A percentile compares a stretch with the other conserved stretches of the same genome.
These are phyloP conservation scores for Chrysoporthe deuterocubensis DNA, from an alignment of 2,329 filamentous ascomycete species.

Conservation along the genomic window DNA sequence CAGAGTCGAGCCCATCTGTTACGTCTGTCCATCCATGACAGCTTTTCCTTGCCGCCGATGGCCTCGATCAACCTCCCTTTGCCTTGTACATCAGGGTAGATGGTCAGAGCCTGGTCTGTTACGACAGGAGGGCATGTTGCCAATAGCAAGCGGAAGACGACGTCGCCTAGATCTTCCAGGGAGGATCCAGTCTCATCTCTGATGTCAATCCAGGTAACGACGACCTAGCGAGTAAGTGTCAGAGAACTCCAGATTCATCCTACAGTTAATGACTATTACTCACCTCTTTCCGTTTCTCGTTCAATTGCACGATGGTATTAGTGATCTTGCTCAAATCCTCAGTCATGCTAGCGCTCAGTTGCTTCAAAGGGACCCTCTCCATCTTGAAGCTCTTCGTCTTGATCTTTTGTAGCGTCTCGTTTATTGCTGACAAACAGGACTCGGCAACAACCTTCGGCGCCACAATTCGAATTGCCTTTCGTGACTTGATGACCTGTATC, in stretches of 20 bases:
- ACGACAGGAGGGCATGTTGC: conserved; percentile 36
- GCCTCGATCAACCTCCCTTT: conserved; percentile 40
- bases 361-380: conserved; percentile 33
- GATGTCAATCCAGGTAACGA: conserved; percentile 49
- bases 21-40: conserved; percentile 44
- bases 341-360: conserved; percentile 35
- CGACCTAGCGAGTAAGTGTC: conserved; percentile 30
- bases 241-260: neutral
- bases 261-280: neutral
- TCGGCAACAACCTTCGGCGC: conserved; percentile 43
- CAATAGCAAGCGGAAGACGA: conserved; percentile 51
- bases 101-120: conserved; percentile 33
- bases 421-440: conserved; percentile 40
- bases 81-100: conserved; percentile 11
- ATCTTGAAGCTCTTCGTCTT: conserved; percentile 34
- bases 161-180: conserved; percentile 48
- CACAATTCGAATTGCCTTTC: conserved; percentile 40
- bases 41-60: conserved; percentile 35
- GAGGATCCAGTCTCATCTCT: conserved; percentile 29
- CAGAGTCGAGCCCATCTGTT: conserved; percentile 39
- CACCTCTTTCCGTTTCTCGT: conserved; percentile 35
- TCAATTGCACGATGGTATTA: conserved; percentile 43
- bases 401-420: conserved; percentile 37
- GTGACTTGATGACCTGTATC: conserved; percentile 41
- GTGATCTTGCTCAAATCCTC: conserved; percentile 45